Percentiles rank a stretch among this genome's conserved stretches.
Conservation (phyloP, 164 flowering plant species). For the Amborella trichopoda region DNA sequence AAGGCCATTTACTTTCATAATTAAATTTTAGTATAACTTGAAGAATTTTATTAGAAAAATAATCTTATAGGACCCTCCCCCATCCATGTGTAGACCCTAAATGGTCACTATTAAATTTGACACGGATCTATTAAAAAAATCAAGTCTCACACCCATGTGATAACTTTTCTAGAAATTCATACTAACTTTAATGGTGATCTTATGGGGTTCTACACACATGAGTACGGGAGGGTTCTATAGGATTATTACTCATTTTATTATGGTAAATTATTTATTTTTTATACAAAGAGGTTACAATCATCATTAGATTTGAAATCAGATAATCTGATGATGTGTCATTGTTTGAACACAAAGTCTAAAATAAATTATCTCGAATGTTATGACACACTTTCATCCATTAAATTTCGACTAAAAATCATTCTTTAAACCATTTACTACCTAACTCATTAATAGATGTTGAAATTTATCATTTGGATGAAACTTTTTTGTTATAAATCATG, state of each 20-base stretch:
- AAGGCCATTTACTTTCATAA: neutral
- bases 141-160: neutral
- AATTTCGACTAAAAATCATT: neutral
- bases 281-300: too few species aligned
- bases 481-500: conserved; percentile 7
- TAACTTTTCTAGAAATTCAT: too few species aligned
- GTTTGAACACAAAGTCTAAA: too few species aligned
- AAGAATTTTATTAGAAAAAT: neutral
- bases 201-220: too few species aligned
- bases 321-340: neutral
- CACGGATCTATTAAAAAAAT: neutral
- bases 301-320: neutral
- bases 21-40: neutral
- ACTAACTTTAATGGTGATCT: too few species aligned
- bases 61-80: too few species aligned
- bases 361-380: too few species aligned
- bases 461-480: neutral
- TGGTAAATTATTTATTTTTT: neutral
- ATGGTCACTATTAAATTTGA: too few species aligned
- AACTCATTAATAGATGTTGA: neutral
- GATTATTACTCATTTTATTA: too few species aligned
- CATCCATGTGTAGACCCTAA: too few species aligned
- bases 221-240: too few species aligned
- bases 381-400: too few species aligned
- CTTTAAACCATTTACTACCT: neutral